Evolutionary conservation across 345 rosid genomes (phyloP).

Genomic region (Psidium guajava): DNA sequence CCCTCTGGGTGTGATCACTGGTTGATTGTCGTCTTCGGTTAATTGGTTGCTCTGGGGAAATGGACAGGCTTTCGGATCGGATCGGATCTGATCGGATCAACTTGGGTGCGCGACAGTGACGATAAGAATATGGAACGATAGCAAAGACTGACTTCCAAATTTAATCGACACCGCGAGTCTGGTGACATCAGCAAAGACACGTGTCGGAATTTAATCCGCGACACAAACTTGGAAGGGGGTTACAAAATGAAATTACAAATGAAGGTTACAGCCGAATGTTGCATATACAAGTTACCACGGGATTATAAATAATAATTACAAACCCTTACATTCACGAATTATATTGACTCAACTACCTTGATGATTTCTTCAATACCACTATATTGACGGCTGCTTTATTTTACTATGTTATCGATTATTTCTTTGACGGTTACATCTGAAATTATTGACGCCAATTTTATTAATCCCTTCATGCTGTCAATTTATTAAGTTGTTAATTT

Average conservation of each 20-base stretch:
- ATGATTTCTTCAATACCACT: neutral
- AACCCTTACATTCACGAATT: accelerated
- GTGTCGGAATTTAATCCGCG: too few species aligned
- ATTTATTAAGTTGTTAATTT: neutral
- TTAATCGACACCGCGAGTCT: too few species aligned
- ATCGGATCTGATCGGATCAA: too few species aligned
- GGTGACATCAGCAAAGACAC: too few species aligned
- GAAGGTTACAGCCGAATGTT: neutral
- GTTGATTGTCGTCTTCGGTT: too few species aligned
- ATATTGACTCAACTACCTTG: neutral
- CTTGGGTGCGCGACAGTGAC: too few species aligned
- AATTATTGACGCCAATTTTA: neutral
- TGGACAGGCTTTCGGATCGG: too few species aligned
- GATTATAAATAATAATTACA: neutral
- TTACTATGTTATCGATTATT: accelerated
- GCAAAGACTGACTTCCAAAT: too few species aligned
- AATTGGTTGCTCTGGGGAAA: too few species aligned
- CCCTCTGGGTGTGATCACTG: too few species aligned
- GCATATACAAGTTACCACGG: neutral
- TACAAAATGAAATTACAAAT: neutral
- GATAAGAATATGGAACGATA: too few species aligned
- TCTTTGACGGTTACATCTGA: neutral
- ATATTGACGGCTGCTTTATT: neutral
- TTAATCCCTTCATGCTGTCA: neutral
- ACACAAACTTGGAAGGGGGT: too few species aligned